Base-by-base conservation (phyloP, 2,329 filamentous ascomycete genomes). In the Stachybotrys echinatus region DNA sequence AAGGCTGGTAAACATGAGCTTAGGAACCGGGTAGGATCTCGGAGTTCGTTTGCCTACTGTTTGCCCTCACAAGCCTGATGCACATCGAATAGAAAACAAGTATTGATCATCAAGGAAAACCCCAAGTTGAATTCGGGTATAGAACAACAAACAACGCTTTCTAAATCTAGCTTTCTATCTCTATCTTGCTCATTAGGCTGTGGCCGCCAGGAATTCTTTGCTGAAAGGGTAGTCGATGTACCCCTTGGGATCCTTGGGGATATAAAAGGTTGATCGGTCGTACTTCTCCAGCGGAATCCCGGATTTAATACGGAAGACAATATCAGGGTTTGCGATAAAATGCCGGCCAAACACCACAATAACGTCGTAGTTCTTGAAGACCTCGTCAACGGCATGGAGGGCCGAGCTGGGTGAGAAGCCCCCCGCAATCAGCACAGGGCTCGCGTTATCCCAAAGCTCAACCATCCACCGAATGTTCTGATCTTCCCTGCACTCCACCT, bases 401-500 rank as follows among this genome's bases (percentile, higher is more conserved):
- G 67, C 67, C 3, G 48, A 52, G 2, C 60, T 59, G 1, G 58
- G 39, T 0, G 48, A 59, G 42, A 65, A 69, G 0, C 65, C 67
- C 7, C 68, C 69, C 0, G 68, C 67, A 5, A 70, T 48, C 6
- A 72, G 48, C 1, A 70, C 45, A 1, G 65, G 63, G 0, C 60
- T 56, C 0, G 31, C 34, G 2, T 58, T 51, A 1, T 5, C 46
- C 67, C 67, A 72, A 2, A 60, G 19, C 1, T 64, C 49, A 4
- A 66, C 52, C 2, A 61, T 59, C 38, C 69, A 71, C 6, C 6
- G 38, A 20, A 40, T 20, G 6, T 66, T 59, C 1, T 58, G 55
- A 10, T 47, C 50, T 44, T 62, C 66, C 5, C 37, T 46, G 5
- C 52, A 65, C 1, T 77, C 75, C 2, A 66, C 45, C 43, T 78